phyloP scores from a whole-genome alignment of 2,329 filamentous ascomycete genomes.

The Boeremia exigua region DNA sequence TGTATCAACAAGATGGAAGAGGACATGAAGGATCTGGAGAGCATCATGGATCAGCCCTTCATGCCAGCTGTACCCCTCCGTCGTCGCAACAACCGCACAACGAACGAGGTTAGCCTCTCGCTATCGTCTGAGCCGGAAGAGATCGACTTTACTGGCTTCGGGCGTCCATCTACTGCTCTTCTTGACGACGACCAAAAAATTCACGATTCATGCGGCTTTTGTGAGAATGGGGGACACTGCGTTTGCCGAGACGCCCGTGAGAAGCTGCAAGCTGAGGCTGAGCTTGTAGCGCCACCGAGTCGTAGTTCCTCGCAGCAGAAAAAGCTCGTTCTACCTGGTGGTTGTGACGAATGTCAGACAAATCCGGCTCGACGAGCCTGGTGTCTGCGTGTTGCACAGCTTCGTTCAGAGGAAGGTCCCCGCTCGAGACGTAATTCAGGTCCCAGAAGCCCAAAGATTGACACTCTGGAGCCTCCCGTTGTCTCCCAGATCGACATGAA shows the following conservation, averaged over 20 bases:
- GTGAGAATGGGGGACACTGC: slow-evolving; percentile 40
- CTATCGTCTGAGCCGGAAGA: slow-evolving; percentile 29
- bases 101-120: slow-evolving; percentile 6
- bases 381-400: slow-evolving; percentile 44
- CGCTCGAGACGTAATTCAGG: slow-evolving; percentile 11
- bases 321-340: slow-evolving; percentile 31
- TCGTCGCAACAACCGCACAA: slow-evolving; percentile 11
- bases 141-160: slow-evolving; percentile 43
- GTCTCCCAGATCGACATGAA: slow-evolving; percentile 29
- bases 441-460: slow-evolving; percentile 21
- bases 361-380: slow-evolving; percentile 45
- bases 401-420: slow-evolving; percentile 23
- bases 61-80: slow-evolving; percentile 31
- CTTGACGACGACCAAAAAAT: slow-evolving; percentile 22
- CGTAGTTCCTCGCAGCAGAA: slow-evolving; percentile 12
- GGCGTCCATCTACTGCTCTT: slow-evolving; percentile 30
- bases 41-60: slow-evolving; percentile 23
- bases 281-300: slow-evolving; percentile 16
- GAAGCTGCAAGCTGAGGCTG: slow-evolving; percentile 19
- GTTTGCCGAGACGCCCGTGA: slow-evolving; percentile 34
- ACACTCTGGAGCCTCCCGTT: slow-evolving; percentile 37
- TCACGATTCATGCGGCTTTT: slow-evolving; percentile 42
- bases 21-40: slow-evolving; percentile 18
- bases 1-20: slow-evolving; percentile 41
- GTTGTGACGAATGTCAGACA: slow-evolving; percentile 43